Percentiles rank a stretch among this genome's conserved stretches.
Conservation (phyloP, 2,329 filamentous ascomycete genomes). For the Calonectria pseudoreteaudii region DNA sequence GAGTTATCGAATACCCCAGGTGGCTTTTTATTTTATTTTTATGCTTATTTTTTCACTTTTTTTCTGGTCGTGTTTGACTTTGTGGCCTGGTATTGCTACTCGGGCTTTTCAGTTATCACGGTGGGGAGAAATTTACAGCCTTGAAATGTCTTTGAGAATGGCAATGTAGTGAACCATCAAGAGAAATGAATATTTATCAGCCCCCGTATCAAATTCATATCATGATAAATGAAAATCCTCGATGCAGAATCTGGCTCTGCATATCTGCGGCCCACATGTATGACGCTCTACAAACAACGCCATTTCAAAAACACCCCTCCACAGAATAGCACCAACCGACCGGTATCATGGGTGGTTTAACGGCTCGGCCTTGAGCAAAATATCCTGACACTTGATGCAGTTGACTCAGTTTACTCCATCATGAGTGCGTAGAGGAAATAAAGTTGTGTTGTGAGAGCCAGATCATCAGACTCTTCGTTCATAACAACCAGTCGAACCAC, state of each 20-base stretch:
- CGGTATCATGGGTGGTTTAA: not conserved
- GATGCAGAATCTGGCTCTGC: not conserved
- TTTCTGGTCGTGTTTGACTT: not conserved
- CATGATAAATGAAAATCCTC: not conserved
- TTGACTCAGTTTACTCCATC: not conserved
- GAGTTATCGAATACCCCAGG: not conserved
- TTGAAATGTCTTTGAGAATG: not conserved
- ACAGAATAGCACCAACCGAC: not conserved
- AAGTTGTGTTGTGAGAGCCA: not conserved
- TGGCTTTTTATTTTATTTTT: not conserved
- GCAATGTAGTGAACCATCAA: not conserved
- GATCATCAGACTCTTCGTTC: not conserved
- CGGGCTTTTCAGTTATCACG: not conserved
- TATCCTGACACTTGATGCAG: not conserved
- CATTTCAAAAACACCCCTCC: not conserved
- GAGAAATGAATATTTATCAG: not conserved
- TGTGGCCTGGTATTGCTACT: not conserved
- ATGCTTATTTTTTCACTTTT: too few species aligned
- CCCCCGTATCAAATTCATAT: not conserved
- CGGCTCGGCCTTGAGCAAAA: not conserved
- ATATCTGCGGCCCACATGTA: not conserved
- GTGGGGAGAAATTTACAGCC: too few species aligned
- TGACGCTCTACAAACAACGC: not conserved
- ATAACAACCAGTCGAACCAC: not conserved
- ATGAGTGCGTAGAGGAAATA: not conserved